phyloP scores from a whole-genome alignment of 2,329 filamentous ascomycete genomes.

The Curvularia verruculosa region DNA sequence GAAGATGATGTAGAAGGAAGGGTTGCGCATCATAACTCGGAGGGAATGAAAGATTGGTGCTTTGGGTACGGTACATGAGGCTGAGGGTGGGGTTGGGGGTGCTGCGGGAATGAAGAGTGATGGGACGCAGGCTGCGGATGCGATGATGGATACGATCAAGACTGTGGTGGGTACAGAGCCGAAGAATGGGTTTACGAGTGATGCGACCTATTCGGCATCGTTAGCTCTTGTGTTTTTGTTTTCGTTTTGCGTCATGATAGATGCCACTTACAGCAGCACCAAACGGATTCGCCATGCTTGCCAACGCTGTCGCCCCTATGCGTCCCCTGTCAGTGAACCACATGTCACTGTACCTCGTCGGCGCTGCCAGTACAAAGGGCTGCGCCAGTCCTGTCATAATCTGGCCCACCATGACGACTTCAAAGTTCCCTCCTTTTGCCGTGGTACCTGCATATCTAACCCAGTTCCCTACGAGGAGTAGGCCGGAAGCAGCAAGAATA shows the following conservation, averaged over 20 bases:
- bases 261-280: slow-evolving; percentile 76
- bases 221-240: slow-evolving; percentile 7
- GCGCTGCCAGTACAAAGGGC: slow-evolving; percentile 88
- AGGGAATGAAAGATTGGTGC: slow-evolving; percentile 63
- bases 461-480: slow-evolving; percentile 88
- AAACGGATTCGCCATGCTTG: slow-evolving; percentile 85
- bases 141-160: slow-evolving; percentile 82
- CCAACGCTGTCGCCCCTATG: slow-evolving; percentile 84
- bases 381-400: slow-evolving; percentile 88
- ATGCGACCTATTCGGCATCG: slow-evolving; percentile 59
- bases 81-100: slow-evolving; percentile 78
- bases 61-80: slow-evolving; percentile 64
- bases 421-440: slow-evolving; percentile 67
- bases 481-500: slow-evolving; percentile 72
- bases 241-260: no score
- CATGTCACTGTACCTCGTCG: slow-evolving; percentile 87
- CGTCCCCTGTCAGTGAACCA: slow-evolving; percentile 90
- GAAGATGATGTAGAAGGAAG: slow-evolving; percentile 80
- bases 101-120: slow-evolving; percentile 78
- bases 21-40: slow-evolving; percentile 55
- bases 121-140: slow-evolving; percentile 72
- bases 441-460: slow-evolving; percentile 77
- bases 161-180: slow-evolving; percentile 81
- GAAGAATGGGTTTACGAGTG: slow-evolving; percentile 81
- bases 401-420: slow-evolving; percentile 86